Conservation (phyloP, 2,329 filamentous ascomycete species). For the Aspergillus phoenicis region DNA sequence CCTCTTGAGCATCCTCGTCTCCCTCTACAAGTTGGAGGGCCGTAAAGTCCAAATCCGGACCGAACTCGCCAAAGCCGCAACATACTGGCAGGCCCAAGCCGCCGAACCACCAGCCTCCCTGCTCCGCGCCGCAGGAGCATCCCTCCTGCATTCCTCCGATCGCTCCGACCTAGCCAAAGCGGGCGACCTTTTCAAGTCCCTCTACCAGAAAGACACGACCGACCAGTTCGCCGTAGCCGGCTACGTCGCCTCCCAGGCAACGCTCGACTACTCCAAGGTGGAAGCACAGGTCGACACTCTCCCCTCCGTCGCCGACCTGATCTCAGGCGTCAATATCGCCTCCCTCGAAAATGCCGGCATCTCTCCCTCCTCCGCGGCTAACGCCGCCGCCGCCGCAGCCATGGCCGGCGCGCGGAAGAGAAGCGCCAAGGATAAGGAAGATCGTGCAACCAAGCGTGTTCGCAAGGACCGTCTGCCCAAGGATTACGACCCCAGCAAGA, state of each 20-base stretch:
- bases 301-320: constrained; percentile 44
- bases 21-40: constrained; percentile 75
- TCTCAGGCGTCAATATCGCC: constrained; percentile 46
- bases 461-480: constrained; percentile 52
- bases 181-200: constrained; percentile 73
- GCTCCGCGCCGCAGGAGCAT: constrained; percentile 77
- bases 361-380: constrained; percentile 35
- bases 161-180: constrained; percentile 69
- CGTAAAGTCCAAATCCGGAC: constrained; percentile 70
- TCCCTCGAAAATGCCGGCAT: constrained; percentile 51
- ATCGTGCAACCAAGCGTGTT: constrained; percentile 43
- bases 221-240: constrained; percentile 76
- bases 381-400: constrained; percentile 35
- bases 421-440: constrained; percentile 35
- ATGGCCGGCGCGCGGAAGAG: constrained; percentile 46
- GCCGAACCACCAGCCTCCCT: constrained; percentile 62
- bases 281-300: constrained; percentile 42
- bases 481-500: constrained; percentile 69
- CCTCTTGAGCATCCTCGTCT: constrained; percentile 75
- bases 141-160: constrained; percentile 75
- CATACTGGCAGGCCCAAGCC: constrained; percentile 73
- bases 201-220: constrained; percentile 64
- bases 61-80: constrained; percentile 76
- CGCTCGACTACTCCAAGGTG: constrained; percentile 43
- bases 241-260: constrained; percentile 79